These are phyloP conservation scores for Aspergillus fumigatus DNA, from an alignment of 2,329 filamentous ascomycete species.

Conservation along the genomic window DNA sequence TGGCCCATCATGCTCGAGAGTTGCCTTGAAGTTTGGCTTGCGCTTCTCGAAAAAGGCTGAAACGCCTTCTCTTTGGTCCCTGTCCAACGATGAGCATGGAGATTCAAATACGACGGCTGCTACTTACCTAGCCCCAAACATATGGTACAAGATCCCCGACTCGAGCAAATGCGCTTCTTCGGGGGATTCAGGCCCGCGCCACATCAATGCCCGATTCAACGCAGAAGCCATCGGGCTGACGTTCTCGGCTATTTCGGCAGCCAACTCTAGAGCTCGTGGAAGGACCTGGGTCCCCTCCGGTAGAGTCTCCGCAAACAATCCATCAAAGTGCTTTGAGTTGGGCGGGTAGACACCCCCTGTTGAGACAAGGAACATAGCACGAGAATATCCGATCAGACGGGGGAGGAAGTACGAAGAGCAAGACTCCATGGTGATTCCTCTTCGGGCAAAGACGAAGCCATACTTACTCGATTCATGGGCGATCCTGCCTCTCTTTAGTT, in stretches of 20 bases:
- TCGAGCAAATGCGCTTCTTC: constrained; percentile 70
- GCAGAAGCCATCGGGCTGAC: constrained; percentile 61
- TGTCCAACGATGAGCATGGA: constrained; percentile 21
- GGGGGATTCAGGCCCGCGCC: constrained; percentile 47
- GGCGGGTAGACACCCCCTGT: constrained; percentile 58
- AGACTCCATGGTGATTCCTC: constrained; percentile 69
- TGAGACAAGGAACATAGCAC: constrained; percentile 45
- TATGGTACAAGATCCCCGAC: constrained; percentile 36
- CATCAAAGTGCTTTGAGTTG: constrained; percentile 46
- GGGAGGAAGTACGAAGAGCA: constrained; percentile 69
- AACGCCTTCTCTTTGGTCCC: constrained; percentile 65
- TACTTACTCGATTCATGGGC: constrained; percentile 59
- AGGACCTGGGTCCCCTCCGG: constrained; percentile 57
- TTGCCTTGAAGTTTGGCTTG: constrained; percentile 57
- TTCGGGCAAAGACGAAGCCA: constrained; percentile 68
- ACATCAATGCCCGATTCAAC: constrained; percentile 70
- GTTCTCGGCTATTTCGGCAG: constrained; percentile 62
- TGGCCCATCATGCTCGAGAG: constrained; percentile 57
- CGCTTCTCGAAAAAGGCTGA: constrained; percentile 67
- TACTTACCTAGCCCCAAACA: constrained; percentile 33
- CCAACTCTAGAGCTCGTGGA: constrained; percentile 60
- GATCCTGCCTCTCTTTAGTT: constrained; percentile 34
- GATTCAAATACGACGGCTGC: neutral
- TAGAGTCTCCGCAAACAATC: constrained; percentile 63
- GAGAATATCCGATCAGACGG: constrained; percentile 55